phyloP scores from a whole-genome alignment of 225 moss, liverwort and hornwort species.

The Asterella californica region DNA sequence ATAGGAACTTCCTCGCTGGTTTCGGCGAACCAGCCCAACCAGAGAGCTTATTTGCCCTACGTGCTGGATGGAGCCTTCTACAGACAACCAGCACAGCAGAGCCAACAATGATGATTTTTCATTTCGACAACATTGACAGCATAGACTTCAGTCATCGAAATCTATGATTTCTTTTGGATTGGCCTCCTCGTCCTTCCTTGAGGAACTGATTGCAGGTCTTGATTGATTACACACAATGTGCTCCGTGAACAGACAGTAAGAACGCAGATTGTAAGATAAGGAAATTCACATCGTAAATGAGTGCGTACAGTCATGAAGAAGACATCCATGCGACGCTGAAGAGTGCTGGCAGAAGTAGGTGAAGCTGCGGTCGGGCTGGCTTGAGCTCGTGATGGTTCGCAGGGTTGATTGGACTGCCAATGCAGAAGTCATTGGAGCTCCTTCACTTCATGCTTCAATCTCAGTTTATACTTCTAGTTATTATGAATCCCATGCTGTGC shows the following conservation, averaged over 20 bases:
- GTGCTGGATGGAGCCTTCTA: neutral
- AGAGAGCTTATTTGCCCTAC: too few relatives aligned
- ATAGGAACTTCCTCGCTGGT: too few relatives aligned
- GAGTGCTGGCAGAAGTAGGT: neutral
- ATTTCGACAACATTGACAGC: neutral
- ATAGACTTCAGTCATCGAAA: neutral
- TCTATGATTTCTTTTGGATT: neutral
- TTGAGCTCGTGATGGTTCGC: constrained; percentile 3
- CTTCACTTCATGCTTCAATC: neutral
- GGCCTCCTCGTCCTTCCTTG: neutral
- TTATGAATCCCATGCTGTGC: neutral
- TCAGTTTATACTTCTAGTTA: neutral
- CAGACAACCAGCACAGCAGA: neutral
- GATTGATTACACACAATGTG: neutral
- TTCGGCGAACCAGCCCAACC: neutral
- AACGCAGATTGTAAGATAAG: neutral
- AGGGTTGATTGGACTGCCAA: neutral
- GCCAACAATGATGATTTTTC: neutral
- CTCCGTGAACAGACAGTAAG: neutral
- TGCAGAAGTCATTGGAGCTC: neutral
- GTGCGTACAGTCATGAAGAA: neutral
- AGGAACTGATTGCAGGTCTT: neutral
- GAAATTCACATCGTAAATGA: neutral
- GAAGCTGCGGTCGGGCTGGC: neutral
- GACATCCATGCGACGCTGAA: neutral